Evolutionary conservation across 2,329 filamentous ascomycete genomes (phyloP), one percentile per base, ranked within the genome.

Genomic region (Aulographum hederae): DNA sequence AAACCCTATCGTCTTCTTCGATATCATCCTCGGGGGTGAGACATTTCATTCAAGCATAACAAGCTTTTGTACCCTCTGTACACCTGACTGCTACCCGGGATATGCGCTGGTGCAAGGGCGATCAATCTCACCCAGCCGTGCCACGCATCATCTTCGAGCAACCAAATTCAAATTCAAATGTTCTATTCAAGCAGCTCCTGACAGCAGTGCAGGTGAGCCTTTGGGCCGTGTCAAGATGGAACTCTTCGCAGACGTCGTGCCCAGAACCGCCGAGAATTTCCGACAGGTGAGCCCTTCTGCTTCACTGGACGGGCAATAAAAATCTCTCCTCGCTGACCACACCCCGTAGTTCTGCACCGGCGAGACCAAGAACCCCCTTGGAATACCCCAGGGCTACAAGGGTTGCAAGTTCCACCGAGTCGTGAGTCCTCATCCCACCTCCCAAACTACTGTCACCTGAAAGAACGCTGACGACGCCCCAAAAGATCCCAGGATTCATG

Each of bases 401-500:
- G 79, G 80, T 33, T 78, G 71, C 60, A 91, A 82, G 53, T 94
- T 95, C 47, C 89, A 95, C 56, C 75, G 89, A 36, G 81, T 95
- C 44, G 82, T 91, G 57, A 45, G 77, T 62, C 34, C 37, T 35
- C 4, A 31, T 32, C 15, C 20, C 30, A 14, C 8, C 32, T 14
- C 17, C 26, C 41, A 46, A n/a, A n/a, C n/a, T n/a, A n/a, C n/a
- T n/a, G n/a, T n/a, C n/a, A n/a, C 14, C 47, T 19, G 4, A 6
- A 13, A 4, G 5, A 3, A 8, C 18, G 8, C 14, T 3, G n/a
- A 3, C n/a, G n/a, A n/a, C n/a, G n/a, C n/a, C n/a, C 18, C 14
- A 11, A 8, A n/a, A 91, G 81, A 93, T 94, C 52, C 80, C 79
- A 57, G 78, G 80, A 46, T 94, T 95, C 60, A 95, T 95, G 86